Base-by-base conservation (phyloP, 176 grass and related monocot genomes). In the Musa beccarii region DNA sequence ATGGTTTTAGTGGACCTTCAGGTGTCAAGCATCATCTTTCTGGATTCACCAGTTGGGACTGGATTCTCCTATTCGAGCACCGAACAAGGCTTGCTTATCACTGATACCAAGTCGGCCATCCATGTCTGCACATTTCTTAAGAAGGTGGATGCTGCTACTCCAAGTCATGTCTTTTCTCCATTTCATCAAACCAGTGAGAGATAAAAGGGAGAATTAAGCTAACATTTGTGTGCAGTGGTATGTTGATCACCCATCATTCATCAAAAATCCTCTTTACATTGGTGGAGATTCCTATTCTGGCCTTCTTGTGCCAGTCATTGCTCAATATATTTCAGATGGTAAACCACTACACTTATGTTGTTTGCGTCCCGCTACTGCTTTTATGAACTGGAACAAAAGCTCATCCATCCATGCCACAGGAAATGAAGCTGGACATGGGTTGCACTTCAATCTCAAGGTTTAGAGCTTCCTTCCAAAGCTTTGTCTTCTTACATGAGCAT, bases 221-320 rank as follows among this genome's bases (percentile, higher is more conserved):
- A 68, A 19, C 1, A 49, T 34, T 43, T 56, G 3, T 25, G 19
- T 81, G 71, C 62, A 86, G 69, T 95, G 88, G 88, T 73, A 88
- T 0, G 79, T 68, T 20, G 87, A 87, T 68, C 85, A 90, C 71
- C 85, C 79, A 6, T 86, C 87, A 72, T 90, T 95, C 54, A 65
- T 75, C 7, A 84, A 68, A 14, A 90, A 90, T 78, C 85, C 87
- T 25, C 80, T 94, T 43, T 94, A 94, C 81, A 86, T 94, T 80
- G 82, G 85, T 72, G 92, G 92, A n/a, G 91, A 94, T 82, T 94
- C 91, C 51, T 90, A 90, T 74, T 87, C 91, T 28, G 92, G 92
- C 50, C 83, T 87, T 76, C 86, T 84, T 8, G 86, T 95, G 24
- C 85, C 92, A 8, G 81, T 96, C 1, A 52, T 86, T 13, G 79